Base-by-base conservation (phyloP, 192 early-diverging fungal genomes). In the Gaertneriomyces sp. region DNA sequence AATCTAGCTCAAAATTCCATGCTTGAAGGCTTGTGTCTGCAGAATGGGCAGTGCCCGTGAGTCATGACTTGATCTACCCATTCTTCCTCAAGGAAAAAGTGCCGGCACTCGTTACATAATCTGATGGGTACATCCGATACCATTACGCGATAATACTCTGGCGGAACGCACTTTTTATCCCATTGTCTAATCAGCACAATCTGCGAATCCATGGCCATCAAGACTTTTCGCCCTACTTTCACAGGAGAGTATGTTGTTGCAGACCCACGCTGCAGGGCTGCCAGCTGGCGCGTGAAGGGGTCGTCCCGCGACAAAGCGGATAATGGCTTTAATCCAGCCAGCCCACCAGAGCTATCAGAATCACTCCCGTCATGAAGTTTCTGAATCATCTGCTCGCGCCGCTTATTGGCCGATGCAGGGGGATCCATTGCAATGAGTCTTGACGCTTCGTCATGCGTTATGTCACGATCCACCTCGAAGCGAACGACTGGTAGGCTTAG, bases 31-130 rank as follows among this genome's bases (percentile, higher is more conserved):
- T 33, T 64, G 11, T 38, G 38, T 20, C 76, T 45, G 63, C 83
- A 85, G 55, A 84, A 84, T 17, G 78, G 68, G 56, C 83, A 85
- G 4, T 61, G 43, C 33, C 79, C 78, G 19, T 79, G 56, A 19
- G 70, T 55, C 11, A 85, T 51, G 40, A 77, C 54, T 53, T 80
- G 75, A 61, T 77, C 81, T 25, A 70, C 66, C 80, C 81, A 85
- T 62, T 85, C 83, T 51, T 82, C 81, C 42, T 78, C 75, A 52
- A 78, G 58, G 51, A 85, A 83, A 58, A 85, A 85, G 43, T 76
- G 73, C 60, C 70, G 63, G 56, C 83, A 85, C 6, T 40, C 39
- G 10, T 68, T 61, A 47, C 83, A 85, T 51, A 72, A 53, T 7
- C 76, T 67, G 10, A 85, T 49, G 2, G 52, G 56, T 14, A 68